Percentiles rank a stretch among this genome's conserved stretches.
Conservation (phyloP, 352 stramenopile genomes). For the Phytophthora fragariaefolia region DNA sequence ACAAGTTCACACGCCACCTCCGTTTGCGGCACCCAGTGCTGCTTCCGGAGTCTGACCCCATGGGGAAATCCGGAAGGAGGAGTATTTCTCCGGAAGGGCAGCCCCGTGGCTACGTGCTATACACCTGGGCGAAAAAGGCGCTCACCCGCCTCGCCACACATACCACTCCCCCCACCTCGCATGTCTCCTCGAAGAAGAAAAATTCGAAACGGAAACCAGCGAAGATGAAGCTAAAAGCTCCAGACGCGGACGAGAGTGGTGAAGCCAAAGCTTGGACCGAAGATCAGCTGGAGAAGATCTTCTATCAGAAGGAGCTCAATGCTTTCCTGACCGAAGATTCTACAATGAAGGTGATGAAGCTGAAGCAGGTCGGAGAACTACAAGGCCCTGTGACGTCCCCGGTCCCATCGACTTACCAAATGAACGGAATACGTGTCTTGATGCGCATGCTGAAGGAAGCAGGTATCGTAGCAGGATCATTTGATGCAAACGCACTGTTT, state of each 20-base stretch:
- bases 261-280: neutral
- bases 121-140: no score
- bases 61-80: no score
- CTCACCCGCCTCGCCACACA: no score
- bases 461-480: neutral
- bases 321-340: neutral
- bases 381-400: neutral
- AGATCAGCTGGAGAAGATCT: neutral
- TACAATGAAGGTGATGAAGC: slow-evolving; percentile 2
- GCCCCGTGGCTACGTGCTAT: no score
- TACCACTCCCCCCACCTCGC: neutral
- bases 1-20: no score
- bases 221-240: neutral
- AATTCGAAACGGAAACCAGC: neutral
- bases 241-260: neutral
- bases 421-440: neutral
- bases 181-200: neutral
- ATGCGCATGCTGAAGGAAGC: neutral
- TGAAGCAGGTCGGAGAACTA: neutral
- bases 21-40: no score
- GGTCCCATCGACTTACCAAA: neutral
- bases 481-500: neutral
- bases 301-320: neutral
- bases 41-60: no score
- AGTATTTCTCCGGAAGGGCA: no score